These are phyloP conservation scores for Debaryomyces fabryi DNA, from an alignment of 1,139 yeast species.

Conservation along the genomic window DNA sequence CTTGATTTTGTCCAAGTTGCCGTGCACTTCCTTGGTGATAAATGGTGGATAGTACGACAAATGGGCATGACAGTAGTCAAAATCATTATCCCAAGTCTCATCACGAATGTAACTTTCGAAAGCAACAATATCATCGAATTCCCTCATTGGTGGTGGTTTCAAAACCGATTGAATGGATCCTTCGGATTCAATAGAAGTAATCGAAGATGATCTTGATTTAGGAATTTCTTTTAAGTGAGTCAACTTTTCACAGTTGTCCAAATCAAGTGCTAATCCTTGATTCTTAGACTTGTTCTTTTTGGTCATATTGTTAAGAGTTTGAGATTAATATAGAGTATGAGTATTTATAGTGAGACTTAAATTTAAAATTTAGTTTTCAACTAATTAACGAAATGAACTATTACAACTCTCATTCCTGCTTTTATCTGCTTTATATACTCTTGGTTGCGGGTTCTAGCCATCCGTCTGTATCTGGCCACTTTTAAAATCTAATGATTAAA, in stretches of 20 bases:
- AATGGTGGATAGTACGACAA: slow-evolving; percentile 74
- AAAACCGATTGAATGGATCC: slow-evolving; percentile 35
- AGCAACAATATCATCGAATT: slow-evolving; percentile 63
- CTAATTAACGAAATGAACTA: not conserved
- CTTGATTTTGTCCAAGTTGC: slow-evolving; percentile 71
- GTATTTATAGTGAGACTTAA: slow-evolving; percentile 1
- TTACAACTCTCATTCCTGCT: not conserved
- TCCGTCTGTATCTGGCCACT: not conserved
- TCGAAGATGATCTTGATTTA: slow-evolving; percentile 34
- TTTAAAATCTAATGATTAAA: slow-evolving; percentile 2
- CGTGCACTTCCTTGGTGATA: slow-evolving; percentile 65
- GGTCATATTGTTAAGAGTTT: slow-evolving; percentile 14
- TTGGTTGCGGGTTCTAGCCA: not conserved
- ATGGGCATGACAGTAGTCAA: slow-evolving; percentile 68
- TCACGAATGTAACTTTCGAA: slow-evolving; percentile 69
- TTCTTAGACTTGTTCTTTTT: slow-evolving; percentile 31
- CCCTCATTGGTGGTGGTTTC: slow-evolving; percentile 46
- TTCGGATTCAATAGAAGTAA: slow-evolving; percentile 40
- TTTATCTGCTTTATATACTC: not conserved
- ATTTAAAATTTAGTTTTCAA: not conserved
- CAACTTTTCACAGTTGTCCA: slow-evolving; percentile 43
- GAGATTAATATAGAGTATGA: not conserved
- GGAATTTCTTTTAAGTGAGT: slow-evolving; percentile 45
- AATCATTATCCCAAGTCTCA: slow-evolving; percentile 77
- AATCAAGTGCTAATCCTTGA: slow-evolving; percentile 31